Percentiles rank a stretch among this genome's conserved stretches.
These are phyloP conservation scores for Aureobasidium musti DNA, from an alignment of 2,329 filamentous ascomycete genomes.

Conservation along the genomic window DNA sequence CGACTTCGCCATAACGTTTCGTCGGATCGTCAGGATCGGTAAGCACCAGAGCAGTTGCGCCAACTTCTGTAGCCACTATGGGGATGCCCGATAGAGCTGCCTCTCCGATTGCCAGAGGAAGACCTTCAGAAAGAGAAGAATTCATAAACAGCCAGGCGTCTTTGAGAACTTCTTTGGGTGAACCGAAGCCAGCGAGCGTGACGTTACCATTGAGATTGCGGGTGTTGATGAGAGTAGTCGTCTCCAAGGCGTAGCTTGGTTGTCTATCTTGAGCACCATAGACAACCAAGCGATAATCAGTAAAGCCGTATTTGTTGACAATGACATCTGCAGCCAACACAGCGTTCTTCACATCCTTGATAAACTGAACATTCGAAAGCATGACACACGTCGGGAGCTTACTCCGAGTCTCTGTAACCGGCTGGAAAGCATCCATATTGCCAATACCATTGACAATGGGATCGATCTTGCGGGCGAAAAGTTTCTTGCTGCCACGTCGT, in stretches of 20 bases:
- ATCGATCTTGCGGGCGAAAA: conserved; percentile 62
- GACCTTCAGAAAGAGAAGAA: conserved; percentile 58
- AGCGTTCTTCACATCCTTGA: conserved; percentile 66
- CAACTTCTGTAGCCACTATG: conserved; percentile 59
- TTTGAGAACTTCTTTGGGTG: conserved; percentile 51
- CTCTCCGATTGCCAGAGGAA: conserved; percentile 60
- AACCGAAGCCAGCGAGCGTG: conserved; percentile 58
- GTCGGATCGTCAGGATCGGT: conserved; percentile 52
- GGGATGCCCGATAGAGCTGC: conserved; percentile 59
- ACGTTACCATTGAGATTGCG: conserved; percentile 55
- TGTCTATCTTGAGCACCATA: conserved; percentile 66
- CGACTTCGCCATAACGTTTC: conserved; percentile 61
- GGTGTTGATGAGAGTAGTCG: conserved; percentile 60
- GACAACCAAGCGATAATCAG: conserved; percentile 63
- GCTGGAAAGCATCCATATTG: conserved; percentile 64
- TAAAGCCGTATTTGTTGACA: conserved; percentile 66
- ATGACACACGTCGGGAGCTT: conserved; percentile 64
- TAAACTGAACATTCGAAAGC: conserved; percentile 62
- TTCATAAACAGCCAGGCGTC: conserved; percentile 54
- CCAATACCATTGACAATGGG: conserved; percentile 67
- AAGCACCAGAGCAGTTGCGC: conserved; percentile 57
- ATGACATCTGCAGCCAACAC: conserved; percentile 66
- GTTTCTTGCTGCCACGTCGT: conserved; percentile 57
- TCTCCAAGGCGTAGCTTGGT: conserved; percentile 62
- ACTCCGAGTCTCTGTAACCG: conserved; percentile 61